Base-by-base conservation (phyloP, 2,329 filamentous ascomycete genomes). In the Ophiostoma sp. region DNA sequence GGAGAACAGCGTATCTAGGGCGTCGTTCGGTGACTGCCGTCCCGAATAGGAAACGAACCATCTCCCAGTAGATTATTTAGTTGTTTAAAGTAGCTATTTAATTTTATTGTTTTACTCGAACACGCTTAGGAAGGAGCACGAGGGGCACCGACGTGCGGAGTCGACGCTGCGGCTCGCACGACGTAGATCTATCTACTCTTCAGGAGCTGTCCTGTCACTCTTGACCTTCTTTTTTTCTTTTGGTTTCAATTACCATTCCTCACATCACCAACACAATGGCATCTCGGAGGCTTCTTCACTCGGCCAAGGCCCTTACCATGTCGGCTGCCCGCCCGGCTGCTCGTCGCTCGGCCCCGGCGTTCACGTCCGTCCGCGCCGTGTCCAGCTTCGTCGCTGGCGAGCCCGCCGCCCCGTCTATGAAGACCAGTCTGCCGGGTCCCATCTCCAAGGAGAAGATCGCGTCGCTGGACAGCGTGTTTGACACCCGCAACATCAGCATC, bases 401-500 rank as follows among this genome's bases (percentile, higher is more conserved):
- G 80, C 85, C 86, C 41, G 79, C 81, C 31, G 81, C 77, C 31
- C 86, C 86, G 39, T 76, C 80, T 2, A 77, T 87, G 75, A 86
- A 85, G 81, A 86, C 84, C n/a, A 79, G 81, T 64, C 90, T 96
- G 71, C 93, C 93, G 0, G 93, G 93, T 0, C 92, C 92, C 39
- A 85, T 89, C 81, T 88, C 89, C 79, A 85, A 88, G 81, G 85
- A 87, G 75, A 85, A 86, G 69, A 88, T 91, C 73, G 83, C 87
- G 73, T 86, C 92, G 78, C 85, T 96, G 73, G 83, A 90, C 80
- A 83, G 89, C 77, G 90, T 95, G 72, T 96, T 95, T 77, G 93
- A 96, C 79, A 94, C 91, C 5, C 86, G 93, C 73, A 93, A 90
- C 80, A 81, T 94, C 82, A 95, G 95, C 83, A 90, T 93, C 87